Base-by-base conservation (phyloP, 768 basidiomycete species). In the Tulasnella sp. region DNA sequence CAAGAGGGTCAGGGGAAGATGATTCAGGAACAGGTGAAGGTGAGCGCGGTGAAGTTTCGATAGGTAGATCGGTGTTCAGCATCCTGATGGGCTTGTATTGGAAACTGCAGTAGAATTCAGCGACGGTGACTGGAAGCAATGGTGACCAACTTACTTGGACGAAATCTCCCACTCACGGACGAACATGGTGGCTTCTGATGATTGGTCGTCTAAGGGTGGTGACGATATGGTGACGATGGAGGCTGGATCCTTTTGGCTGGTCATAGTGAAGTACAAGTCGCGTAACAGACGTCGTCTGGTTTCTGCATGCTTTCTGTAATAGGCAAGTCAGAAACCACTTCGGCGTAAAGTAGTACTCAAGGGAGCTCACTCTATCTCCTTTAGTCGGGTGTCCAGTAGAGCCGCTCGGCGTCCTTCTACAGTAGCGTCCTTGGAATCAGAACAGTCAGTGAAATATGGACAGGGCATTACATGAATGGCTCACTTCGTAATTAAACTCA, bases 251-350 rank as follows among this genome's bases (percentile, higher is more conserved):
- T 15, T 14, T 39, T 60, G 54, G 14, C 40, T 48, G 40, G 41
- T 19, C 54, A 60, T 58, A 11, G 41, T 35, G 25, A 59, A 27
- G 31, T 58, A 60, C 4, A 60, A 39, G 25, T 60, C 59, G 14
- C 25, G 42, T 23, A 60, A 45, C 11, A 60, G n/a, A 27, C 43
- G 8, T 3, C 39, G 59, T 34, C 54, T 41, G 21, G 40, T 42
- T 23, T 41, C 54, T 15, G 39, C 25, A 17, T 43, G 29, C 32
- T 56, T 19, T 6, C 54, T 56, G 23, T 21, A 43, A 35, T 29
- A 6, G 5, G 48, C n/a, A n/a, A 27, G 48, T 27, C 11, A 12
- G 11, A 46, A 46, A 39, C 17, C 17, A 25, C 41, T 49, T 17
- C 9, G 43, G 14, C 9, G 21, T n/a, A 27, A 35, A 49, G 7